Base-by-base conservation (phyloP, 83 land plant species). In the Thuja plicata region DNA sequence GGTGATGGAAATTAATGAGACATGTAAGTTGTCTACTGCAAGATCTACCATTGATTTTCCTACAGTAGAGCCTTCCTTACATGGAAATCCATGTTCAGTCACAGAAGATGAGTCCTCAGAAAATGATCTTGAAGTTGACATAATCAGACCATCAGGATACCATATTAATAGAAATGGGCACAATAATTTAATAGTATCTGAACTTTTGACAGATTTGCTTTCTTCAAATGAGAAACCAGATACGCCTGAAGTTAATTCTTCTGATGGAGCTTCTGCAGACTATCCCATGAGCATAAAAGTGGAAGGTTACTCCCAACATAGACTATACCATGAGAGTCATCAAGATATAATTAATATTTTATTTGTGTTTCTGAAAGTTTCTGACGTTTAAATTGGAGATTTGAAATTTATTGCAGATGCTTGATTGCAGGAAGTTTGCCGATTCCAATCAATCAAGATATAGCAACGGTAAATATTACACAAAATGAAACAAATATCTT, bases 371-470 rank as follows among this genome's bases (percentile, higher is more conserved):
- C 24, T 82, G 24, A 45, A 73, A 24, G 79, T 76, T 32, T 35
- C 38, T 32, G 35, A 8, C 13, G 12, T 48, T n/a, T 83, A n/a
- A 83, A 83, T 45, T 16, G 32, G 32, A 46, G 17, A 8, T 45
- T 46, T 46, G 54, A 46, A 83, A 41, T 83, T 82, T 83, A 45
- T 10, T 46, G 34, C 11, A 83, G 32, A 46, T 30, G 85, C 54
- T 83, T 83, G 17, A 45, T 45, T 83, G 85, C 85, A 46, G 85
- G 54, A 83, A 30, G 50, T 83, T 83, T 83, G 32, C 16, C 32
- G 10, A 83, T 83, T 83, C 34, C 35, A 83, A n/a, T 46, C 24
- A 48, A 83, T 46, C 32, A 46, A n/a, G 54, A 83, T 21, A 24
- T 46, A 52, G 55, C 0, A 83, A n/a, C 35, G 10, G 3, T 54